Percentiles rank a stretch among this genome's conserved stretches.
These are phyloP conservation scores for Aegilops sharonensis DNA, from an alignment of 176 grass and related monocot genomes.

Conservation along the genomic window DNA sequence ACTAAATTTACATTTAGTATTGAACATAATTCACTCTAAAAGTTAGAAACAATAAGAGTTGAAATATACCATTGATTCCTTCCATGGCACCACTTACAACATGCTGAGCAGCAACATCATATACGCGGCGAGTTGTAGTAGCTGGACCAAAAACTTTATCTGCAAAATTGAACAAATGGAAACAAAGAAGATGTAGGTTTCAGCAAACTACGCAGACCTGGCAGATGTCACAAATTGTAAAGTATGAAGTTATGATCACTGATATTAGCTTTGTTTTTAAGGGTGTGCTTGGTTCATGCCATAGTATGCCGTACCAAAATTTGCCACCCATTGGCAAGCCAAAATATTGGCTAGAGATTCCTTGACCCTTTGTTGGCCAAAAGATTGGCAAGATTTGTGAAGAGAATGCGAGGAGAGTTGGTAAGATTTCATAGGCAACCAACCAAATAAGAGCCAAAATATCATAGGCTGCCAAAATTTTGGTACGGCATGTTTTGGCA, in stretches of 20 bases:
- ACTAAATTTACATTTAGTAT: conserved; percentile 6
- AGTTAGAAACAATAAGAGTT: conserved; percentile 21
- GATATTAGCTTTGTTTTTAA: background rate
- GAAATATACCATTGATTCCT: conserved; percentile 90
- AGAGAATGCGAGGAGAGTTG: too few species aligned
- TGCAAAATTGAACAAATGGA: conserved; percentile 31
- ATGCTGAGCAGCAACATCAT: conserved; percentile 91
- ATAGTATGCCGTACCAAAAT: too few species aligned
- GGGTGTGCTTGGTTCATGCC: too few species aligned
- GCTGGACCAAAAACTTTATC: conserved; percentile 99
- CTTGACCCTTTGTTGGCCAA: too few species aligned
- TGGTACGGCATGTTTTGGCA: too few species aligned
- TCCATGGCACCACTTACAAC: conserved; percentile 96
- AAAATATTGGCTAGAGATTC: too few species aligned
- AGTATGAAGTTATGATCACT: background rate
- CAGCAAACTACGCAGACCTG: background rate
- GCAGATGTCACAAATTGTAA: background rate
- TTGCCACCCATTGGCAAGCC: too few species aligned
- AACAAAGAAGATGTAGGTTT: conserved; percentile 8
- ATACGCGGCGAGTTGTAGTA: conserved; percentile 86
- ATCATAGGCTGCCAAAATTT: too few species aligned
- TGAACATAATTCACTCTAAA: background rate
- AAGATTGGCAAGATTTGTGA: too few species aligned
- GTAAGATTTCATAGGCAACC: too few species aligned
- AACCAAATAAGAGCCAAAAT: too few species aligned